Evolutionary conservation across 495 filamentous ascomycete genomes (phyloP).

Genomic region (Neurospora cerealis): DNA sequence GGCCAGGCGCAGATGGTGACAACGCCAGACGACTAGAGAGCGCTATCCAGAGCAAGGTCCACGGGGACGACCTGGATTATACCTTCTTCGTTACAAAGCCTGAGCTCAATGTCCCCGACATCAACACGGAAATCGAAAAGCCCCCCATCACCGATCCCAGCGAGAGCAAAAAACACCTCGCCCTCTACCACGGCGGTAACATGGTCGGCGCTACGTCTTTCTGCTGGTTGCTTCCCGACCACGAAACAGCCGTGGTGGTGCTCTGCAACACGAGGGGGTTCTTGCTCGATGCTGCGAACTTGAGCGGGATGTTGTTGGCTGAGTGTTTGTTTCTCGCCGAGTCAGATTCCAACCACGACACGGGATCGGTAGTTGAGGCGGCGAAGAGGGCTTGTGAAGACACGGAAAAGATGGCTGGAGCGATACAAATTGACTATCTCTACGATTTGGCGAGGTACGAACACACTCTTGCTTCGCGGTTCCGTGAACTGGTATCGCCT

Average conservation of each 20-base stretch:
- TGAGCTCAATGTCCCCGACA: neutral
- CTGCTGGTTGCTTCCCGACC: conserved; percentile 2
- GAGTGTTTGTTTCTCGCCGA: neutral
- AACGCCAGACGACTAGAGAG: conserved; percentile 5
- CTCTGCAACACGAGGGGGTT: conserved; percentile 13
- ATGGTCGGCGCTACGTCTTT: conserved; percentile 17
- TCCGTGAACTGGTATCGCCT: neutral
- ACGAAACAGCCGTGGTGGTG: conserved; percentile 8
- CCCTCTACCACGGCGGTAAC: conserved; percentile 15
- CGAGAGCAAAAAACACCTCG: neutral
- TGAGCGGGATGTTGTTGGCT: conserved; percentile 7
- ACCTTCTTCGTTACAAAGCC: neutral
- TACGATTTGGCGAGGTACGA: neutral
- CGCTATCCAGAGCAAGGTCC: neutral
- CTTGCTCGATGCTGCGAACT: conserved; percentile 11
- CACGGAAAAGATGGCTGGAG: neutral
- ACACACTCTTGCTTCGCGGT: neutral
- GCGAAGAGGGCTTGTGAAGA: neutral
- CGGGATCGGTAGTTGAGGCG: neutral
- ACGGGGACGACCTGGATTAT: neutral
- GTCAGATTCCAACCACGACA: neutral
- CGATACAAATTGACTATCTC: neutral
- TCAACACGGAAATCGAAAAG: neutral
- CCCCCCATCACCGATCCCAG: neutral
- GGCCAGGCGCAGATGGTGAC: conserved; percentile 13